These are phyloP conservation scores for Aureobasidium mangrovei DNA, from an alignment of 2,329 filamentous ascomycete species.

Conservation along the genomic window DNA sequence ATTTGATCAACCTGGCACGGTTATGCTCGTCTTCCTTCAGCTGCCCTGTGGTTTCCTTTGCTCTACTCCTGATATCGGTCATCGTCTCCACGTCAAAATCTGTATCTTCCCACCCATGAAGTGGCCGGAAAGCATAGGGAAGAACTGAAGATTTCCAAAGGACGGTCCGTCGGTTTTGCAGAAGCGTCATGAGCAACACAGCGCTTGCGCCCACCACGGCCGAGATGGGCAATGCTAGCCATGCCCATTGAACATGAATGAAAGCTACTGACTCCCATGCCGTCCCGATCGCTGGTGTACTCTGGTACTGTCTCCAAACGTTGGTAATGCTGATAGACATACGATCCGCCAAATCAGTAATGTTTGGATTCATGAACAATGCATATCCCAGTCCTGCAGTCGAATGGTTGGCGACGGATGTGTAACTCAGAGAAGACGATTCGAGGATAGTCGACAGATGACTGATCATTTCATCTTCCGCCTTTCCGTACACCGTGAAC, in stretches of 20 bases:
- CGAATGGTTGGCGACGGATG: background rate
- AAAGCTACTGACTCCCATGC: constrained; percentile 2
- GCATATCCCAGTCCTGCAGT: background rate
- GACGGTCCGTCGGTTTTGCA: background rate
- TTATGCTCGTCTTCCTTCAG: background rate
- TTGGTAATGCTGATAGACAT: constrained; percentile 2
- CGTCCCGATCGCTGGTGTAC: background rate
- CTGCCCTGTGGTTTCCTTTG: background rate
- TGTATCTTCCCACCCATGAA: constrained; percentile 2
- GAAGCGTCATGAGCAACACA: background rate
- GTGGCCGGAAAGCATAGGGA: background rate
- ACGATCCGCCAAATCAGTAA: background rate
- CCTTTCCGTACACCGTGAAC: background rate
- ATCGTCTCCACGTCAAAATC: background rate
- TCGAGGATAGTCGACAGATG: background rate
- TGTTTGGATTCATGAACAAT: background rate
- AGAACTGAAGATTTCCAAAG: background rate
- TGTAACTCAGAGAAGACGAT: background rate
- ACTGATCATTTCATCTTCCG: background rate
- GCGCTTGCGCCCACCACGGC: background rate
- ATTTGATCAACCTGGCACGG: background rate
- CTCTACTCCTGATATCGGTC: background rate
- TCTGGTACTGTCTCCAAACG: background rate
- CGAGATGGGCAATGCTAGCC: background rate
- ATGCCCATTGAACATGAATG: background rate